phyloP scores from a whole-genome alignment of 306 rosid genomes.

The Hylodesmum podocarpum region DNA sequence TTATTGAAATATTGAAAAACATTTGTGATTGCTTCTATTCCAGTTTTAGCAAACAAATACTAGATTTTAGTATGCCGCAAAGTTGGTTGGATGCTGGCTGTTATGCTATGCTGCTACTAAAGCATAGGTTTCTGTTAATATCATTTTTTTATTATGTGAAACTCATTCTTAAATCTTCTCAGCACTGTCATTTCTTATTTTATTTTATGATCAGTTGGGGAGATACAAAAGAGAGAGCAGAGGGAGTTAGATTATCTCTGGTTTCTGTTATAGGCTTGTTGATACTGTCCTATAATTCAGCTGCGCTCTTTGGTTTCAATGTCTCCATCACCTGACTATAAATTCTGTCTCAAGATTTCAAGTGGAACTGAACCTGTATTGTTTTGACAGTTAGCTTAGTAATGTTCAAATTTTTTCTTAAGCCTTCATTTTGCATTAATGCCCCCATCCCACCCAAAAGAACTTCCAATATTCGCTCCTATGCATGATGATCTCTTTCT shows the following conservation, averaged over 20 bases:
- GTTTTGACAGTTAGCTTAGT: not conserved
- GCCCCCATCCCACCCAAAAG: not conserved
- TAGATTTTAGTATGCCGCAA: not conserved
- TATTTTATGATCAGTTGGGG: not conserved
- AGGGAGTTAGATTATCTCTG: constrained; percentile 4
- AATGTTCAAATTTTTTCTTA: not conserved
- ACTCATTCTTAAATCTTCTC: not conserved
- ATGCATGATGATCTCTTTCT: not conserved
- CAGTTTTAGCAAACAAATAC: constrained; percentile 6
- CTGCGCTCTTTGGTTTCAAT: not conserved
- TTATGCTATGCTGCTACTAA: not conserved
- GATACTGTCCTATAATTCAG: constrained; percentile 7
- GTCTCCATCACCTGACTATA: not conserved
- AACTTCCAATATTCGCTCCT: not conserved
- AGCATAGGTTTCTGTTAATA: not conserved
- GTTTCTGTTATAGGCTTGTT: constrained; percentile 18
- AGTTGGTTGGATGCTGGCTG: constrained; percentile 6
- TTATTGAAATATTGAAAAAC: not conserved
- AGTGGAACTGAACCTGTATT: not conserved
- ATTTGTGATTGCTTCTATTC: not conserved
- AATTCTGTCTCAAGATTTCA: constrained; percentile 10
- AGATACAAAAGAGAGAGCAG: not conserved
- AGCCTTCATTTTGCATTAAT: not conserved
- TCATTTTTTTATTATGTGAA: not conserved
- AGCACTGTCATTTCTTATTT: constrained; percentile 7